These are phyloP conservation scores for Akanthomyces dipterigenus DNA, from an alignment of 2,329 filamentous ascomycete species.

Conservation along the genomic window DNA sequence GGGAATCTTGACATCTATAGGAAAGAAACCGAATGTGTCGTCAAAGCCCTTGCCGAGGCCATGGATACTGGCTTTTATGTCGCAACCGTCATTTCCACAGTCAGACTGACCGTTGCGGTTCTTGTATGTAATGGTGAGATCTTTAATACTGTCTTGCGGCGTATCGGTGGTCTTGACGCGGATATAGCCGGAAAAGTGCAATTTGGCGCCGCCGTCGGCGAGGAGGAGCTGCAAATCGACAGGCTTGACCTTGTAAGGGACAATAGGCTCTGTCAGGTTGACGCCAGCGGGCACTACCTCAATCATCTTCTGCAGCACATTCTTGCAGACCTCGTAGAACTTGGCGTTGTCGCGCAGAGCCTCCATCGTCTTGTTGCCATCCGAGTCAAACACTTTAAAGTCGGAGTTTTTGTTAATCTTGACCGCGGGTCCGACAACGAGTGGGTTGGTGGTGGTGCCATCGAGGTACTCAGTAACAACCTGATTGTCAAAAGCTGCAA, in stretches of 20 bases:
- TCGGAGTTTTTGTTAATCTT: constrained; percentile 43
- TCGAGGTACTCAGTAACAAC: constrained; percentile 51
- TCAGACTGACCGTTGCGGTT: constrained; percentile 42
- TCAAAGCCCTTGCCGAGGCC: constrained; percentile 51
- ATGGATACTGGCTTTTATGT: constrained; percentile 37
- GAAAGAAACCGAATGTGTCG: constrained; percentile 51
- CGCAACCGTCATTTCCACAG: constrained; percentile 37
- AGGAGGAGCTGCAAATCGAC: constrained; percentile 50
- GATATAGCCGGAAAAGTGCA: constrained; percentile 49
- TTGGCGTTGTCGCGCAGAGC: constrained; percentile 36
- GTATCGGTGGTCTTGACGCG: constrained; percentile 48
- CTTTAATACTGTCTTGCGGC: constrained; percentile 34
- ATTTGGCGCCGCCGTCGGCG: constrained; percentile 37
- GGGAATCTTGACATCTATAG: constrained; percentile 43
- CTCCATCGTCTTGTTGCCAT: constrained; percentile 48
- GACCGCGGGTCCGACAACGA: constrained; percentile 46
- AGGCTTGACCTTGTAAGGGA: constrained; percentile 54
- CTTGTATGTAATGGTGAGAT: constrained; percentile 48
- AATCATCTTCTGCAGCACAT: constrained; percentile 53
- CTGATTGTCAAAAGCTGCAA: constrained; percentile 46
- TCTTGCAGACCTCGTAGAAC: constrained; percentile 43
- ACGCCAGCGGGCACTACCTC: constrained; percentile 50
- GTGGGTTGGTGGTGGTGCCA: constrained; percentile 46
- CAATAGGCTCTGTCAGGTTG: constrained; percentile 43
- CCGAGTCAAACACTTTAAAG: constrained; percentile 47